A percentile compares a stretch with the other conserved stretches of the same genome.
phyloP scores from a whole-genome alignment of 768 basidiomycete species.

The Termitomyces sp. region DNA sequence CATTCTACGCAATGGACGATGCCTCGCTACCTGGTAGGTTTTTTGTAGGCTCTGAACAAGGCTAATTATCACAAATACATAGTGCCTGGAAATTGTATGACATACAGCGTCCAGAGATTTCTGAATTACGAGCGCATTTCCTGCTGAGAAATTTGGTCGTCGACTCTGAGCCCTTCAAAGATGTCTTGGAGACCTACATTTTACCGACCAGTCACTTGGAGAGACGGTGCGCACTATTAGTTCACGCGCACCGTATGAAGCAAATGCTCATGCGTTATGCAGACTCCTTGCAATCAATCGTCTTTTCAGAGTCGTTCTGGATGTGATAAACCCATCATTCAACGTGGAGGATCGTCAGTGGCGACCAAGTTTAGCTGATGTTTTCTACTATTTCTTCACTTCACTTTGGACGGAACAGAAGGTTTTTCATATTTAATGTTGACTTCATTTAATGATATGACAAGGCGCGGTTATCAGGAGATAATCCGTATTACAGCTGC shows the following conservation, averaged over 20 bases:
- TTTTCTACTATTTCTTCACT: slow-evolving; percentile 59
- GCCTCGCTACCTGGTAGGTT: slow-evolving; percentile 57
- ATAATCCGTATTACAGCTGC: slow-evolving; percentile 58
- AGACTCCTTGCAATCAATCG: slow-evolving; percentile 51
- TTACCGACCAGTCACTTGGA: slow-evolving; percentile 38
- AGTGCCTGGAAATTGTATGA: slow-evolving; percentile 71
- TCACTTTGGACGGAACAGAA: slow-evolving; percentile 59
- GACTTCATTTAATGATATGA: neutral
- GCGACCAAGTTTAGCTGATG: slow-evolving; percentile 53
- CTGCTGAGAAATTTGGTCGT: slow-evolving; percentile 58
- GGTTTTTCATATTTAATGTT: slow-evolving; percentile 27
- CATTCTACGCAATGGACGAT: slow-evolving; percentile 53
- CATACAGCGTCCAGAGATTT: slow-evolving; percentile 52
- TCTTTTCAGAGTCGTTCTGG: slow-evolving; percentile 61
- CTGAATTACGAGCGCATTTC: slow-evolving; percentile 47
- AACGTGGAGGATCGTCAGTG: slow-evolving; percentile 62
- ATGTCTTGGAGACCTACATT: slow-evolving; percentile 38
- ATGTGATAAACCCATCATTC: slow-evolving; percentile 60
- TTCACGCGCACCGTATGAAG: neutral
- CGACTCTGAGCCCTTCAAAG: slow-evolving; percentile 57
- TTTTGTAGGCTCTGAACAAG: neutral
- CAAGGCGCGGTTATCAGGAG: slow-evolving; percentile 39
- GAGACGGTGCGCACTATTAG: slow-evolving; percentile 35
- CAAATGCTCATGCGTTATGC: neutral
- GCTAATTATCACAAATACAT: neutral